Conservation (phyloP, 2,329 filamentous ascomycete species). For the Fusarium illudens region DNA sequence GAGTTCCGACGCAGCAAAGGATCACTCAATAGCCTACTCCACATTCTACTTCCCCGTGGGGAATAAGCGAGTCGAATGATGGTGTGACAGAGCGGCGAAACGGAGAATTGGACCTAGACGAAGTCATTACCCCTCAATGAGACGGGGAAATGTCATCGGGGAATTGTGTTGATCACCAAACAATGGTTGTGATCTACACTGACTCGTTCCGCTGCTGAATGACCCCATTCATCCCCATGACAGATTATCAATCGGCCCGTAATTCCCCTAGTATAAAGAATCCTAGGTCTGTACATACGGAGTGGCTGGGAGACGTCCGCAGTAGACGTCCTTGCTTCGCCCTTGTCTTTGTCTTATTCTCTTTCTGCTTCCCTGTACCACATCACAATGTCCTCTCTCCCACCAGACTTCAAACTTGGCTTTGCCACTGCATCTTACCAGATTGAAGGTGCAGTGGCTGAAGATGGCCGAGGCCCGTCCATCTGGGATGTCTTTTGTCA, state of each 20-base stretch:
- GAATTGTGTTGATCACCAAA: not conserved
- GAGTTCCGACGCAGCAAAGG: not conserved
- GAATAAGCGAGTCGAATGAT: slow-evolving; percentile 10
- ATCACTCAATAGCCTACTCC: not conserved
- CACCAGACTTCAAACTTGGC: slow-evolving; percentile 50
- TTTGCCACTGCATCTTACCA: slow-evolving; percentile 56
- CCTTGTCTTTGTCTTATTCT: not conserved
- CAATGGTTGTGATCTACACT: slow-evolving; percentile 9
- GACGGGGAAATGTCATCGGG: slow-evolving; percentile 7
- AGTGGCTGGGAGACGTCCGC: not conserved
- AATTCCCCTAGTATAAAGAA: slow-evolving; percentile 20
- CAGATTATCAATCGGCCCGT: slow-evolving; percentile 21
- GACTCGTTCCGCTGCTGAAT: not conserved
- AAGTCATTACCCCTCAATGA: not conserved
- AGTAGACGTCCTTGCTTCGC: not conserved
- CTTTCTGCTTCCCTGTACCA: not conserved
- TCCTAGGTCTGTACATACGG: not conserved
- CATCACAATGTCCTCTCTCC: slow-evolving; percentile 10
- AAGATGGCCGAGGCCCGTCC: slow-evolving; percentile 53
- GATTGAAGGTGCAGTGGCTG: slow-evolving; percentile 54
- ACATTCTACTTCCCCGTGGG: slow-evolving; percentile 33
- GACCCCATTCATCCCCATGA: not conserved
- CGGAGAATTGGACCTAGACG: slow-evolving; percentile 15
- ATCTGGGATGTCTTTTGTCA: slow-evolving; percentile 56
- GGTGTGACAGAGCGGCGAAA: slow-evolving; percentile 13